phyloP scores from a whole-genome alignment of 164 flowering plant species.

The Chimonanthus praecox region DNA sequence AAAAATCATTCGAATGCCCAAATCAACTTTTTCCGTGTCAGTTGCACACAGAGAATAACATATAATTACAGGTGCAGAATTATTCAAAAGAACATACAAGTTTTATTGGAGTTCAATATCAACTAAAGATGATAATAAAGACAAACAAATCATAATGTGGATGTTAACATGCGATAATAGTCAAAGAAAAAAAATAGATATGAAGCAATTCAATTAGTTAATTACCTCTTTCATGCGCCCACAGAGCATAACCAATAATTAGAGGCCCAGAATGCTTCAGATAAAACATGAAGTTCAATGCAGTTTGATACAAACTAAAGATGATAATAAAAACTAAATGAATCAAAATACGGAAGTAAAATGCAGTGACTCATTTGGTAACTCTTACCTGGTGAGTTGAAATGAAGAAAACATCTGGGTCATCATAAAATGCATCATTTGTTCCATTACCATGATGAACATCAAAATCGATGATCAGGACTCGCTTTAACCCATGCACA shows the following conservation, averaged over 20 bases:
- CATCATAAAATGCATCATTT: conserved; percentile 88
- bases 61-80: no score
- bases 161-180: no score
- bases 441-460: conserved; percentile 99
- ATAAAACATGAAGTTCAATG: background rate
- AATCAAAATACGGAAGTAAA: background rate
- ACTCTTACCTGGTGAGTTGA: conserved; percentile 86
- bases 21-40: no score
- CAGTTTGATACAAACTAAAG: background rate
- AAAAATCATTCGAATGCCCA: no score
- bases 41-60: no score
- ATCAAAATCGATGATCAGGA: conserved; percentile 92
- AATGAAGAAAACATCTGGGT: conserved; percentile 88
- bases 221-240: background rate
- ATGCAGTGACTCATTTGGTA: background rate
- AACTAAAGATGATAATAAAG: no score
- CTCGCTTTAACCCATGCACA: conserved; percentile 71
- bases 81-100: no score
- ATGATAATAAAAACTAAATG: background rate
- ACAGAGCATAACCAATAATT: background rate
- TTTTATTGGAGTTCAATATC: no score
- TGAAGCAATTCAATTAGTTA: no score
- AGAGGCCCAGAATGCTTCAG: background rate
- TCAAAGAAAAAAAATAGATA: no score
- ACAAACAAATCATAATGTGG: no score